These are phyloP conservation scores for Skeletonema costatum DNA, from an alignment of 108 stramenopile genomes.

Conservation along the genomic window DNA sequence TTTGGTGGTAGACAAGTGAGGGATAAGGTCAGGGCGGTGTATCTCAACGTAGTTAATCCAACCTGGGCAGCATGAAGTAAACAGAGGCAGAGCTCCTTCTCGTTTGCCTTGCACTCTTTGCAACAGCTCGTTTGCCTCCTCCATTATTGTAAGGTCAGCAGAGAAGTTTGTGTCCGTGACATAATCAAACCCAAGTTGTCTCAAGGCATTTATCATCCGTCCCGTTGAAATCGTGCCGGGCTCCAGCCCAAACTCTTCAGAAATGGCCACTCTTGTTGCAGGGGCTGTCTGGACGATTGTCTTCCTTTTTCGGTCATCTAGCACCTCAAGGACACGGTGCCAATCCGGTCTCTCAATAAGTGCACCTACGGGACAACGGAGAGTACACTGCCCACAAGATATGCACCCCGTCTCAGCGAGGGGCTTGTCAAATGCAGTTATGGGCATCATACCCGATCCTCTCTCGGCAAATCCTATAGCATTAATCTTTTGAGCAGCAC, in stretches of 20 bases:
- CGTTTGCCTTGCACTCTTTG: constrained; percentile 40
- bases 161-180: constrained; percentile 60
- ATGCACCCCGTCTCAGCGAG: constrained; percentile 54
- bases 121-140: constrained; percentile 61
- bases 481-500: constrained; percentile 38
- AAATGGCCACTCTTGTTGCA: constrained; percentile 48
- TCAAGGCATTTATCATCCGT: constrained; percentile 35
- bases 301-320: constrained; percentile 21
- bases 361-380: constrained; percentile 54
- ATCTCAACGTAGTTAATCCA: constrained; percentile 60
- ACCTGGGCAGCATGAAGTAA: constrained; percentile 62
- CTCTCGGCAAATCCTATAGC: constrained; percentile 52
- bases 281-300: constrained; percentile 57
- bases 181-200: constrained; percentile 49
- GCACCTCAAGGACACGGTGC: constrained; percentile 45
- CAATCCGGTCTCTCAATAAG: constrained; percentile 52
- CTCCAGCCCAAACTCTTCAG: constrained; percentile 51
- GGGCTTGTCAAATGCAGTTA: constrained; percentile 46
- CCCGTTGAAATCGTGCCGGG: constrained; percentile 49
- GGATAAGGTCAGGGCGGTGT: constrained; percentile 51
- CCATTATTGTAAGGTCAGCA: constrained; percentile 65
- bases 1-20: constrained; percentile 51
- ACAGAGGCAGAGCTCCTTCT: constrained; percentile 47
- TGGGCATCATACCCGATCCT: constrained; percentile 34
- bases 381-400: constrained; percentile 54